These are phyloP conservation scores for Recurvomyces mirabilis DNA, from an alignment of 495 filamentous ascomycete genomes.

Conservation along the genomic window DNA sequence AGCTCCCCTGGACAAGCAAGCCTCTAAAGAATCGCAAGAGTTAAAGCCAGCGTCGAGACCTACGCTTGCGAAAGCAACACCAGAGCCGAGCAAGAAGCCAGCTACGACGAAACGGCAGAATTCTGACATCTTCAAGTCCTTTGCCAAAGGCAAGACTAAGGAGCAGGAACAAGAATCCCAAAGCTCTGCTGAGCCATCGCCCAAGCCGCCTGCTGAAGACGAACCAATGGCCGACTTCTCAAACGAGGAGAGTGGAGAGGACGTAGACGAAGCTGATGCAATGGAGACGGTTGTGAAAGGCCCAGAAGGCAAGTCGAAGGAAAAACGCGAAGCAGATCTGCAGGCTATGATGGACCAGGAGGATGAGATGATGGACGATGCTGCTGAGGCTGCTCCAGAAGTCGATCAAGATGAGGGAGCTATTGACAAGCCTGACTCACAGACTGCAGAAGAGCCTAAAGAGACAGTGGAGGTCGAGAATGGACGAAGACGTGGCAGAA, in stretches of 20 bases:
- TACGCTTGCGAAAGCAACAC: conserved; percentile 25
- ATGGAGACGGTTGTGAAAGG: conserved; percentile 1
- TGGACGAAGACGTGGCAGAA: conserved; percentile 66
- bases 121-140: conserved; percentile 68
- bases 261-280: conserved; percentile 27
- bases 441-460: conserved; percentile 24
- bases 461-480: conserved; percentile 37
- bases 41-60: conserved; percentile 19
- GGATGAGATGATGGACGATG: conserved; percentile 32
- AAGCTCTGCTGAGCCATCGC: conserved; percentile 1
- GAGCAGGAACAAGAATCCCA: conserved; percentile 25
- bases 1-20: conserved; percentile 5
- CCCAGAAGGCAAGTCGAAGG: conserved; percentile 44
- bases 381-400: conserved; percentile 17
- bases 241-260: conserved; percentile 60
- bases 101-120: conserved; percentile 43
- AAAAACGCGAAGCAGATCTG: conserved; percentile 61
- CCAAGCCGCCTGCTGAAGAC: conserved; percentile 39
- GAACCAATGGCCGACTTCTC: conserved; percentile 43
- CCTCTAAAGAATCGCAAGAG: conserved; percentile 10
- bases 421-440: conserved; percentile 31
- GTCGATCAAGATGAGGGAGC: conserved; percentile 42
- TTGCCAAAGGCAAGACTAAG: conserved; percentile 64
- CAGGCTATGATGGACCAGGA: conserved; percentile 82
- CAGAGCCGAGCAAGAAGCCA: conserved; percentile 20